Percentiles rank a stretch among this genome's conserved stretches.
Conservation (phyloP, 352 stramenopile species). For the Phytophthora quininea region DNA sequence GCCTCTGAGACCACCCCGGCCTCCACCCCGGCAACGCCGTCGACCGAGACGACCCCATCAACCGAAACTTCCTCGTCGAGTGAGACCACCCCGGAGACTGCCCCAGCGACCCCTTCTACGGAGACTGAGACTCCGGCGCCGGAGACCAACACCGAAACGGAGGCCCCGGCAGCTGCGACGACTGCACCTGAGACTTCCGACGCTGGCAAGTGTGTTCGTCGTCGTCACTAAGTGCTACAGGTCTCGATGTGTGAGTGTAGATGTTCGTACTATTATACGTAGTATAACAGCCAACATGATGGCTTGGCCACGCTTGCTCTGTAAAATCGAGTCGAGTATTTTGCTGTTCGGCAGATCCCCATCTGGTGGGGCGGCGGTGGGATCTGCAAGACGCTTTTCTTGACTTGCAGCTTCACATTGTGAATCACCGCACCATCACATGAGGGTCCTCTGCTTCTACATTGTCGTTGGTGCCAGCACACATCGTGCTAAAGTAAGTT, state of each 20-base stretch:
- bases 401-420: too few species aligned
- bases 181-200: background rate
- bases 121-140: background rate
- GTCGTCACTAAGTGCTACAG: conserved; percentile 19
- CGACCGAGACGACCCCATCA: background rate
- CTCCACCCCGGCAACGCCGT: background rate
- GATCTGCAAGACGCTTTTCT: background rate
- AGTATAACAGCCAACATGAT: background rate
- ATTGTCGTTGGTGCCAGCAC: background rate
- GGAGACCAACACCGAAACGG: background rate
- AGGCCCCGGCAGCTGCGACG: conserved; percentile 3
- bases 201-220: conserved; percentile 18
- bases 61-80: too few species aligned
- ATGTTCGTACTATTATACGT: background rate
- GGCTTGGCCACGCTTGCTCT: background rate
- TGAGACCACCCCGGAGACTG: background rate
- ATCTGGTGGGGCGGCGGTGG: background rate
- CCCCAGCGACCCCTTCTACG: background rate
- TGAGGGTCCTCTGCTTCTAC: conserved; percentile 14
- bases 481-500: conserved; percentile 10
- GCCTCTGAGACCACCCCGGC: background rate
- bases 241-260: background rate
- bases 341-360: background rate
- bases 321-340: conserved; percentile 12
- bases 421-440: background rate